Evolutionary conservation across 768 basidiomycete genomes (phyloP).

Genomic region (Podaxis sp.): DNA sequence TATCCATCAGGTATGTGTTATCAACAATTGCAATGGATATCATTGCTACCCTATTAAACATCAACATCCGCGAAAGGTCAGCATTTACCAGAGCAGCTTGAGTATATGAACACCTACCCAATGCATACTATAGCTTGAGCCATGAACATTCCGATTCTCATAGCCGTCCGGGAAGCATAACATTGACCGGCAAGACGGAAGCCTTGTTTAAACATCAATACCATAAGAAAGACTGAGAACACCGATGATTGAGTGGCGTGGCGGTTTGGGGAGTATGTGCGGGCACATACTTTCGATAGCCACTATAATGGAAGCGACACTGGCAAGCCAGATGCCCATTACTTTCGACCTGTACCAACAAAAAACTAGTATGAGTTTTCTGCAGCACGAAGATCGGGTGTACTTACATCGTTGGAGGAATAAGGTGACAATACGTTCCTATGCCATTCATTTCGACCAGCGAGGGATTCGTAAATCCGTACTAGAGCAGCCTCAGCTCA

Average conservation of each 20-base stretch:
- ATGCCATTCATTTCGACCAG: neutral
- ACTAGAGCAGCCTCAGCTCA: neutral
- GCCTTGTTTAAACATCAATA: constrained; percentile 1
- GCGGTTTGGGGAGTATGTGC: neutral
- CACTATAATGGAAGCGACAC: neutral
- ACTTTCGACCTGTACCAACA: neutral
- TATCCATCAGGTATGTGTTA: neutral
- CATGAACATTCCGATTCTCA: neutral
- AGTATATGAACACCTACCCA: neutral
- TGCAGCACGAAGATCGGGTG: neutral
- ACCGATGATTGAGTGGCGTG: neutral
- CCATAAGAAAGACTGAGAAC: neutral
- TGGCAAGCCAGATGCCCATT: neutral
- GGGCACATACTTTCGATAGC: neutral
- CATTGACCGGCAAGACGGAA: neutral
- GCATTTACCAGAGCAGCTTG: neutral
- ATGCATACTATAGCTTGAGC: neutral
- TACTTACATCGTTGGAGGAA: neutral
- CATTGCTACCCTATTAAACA: neutral
- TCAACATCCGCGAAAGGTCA: neutral
- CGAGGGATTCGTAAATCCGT: neutral
- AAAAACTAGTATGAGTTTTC: neutral
- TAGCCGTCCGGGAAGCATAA: neutral
- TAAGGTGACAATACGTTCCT: constrained; percentile 7
- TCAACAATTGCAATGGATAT: neutral